Evolutionary conservation across 1,284 basidiomycete genomes (phyloP).

Genomic region (Cutaneotrichosporon cyanovorans): DNA sequence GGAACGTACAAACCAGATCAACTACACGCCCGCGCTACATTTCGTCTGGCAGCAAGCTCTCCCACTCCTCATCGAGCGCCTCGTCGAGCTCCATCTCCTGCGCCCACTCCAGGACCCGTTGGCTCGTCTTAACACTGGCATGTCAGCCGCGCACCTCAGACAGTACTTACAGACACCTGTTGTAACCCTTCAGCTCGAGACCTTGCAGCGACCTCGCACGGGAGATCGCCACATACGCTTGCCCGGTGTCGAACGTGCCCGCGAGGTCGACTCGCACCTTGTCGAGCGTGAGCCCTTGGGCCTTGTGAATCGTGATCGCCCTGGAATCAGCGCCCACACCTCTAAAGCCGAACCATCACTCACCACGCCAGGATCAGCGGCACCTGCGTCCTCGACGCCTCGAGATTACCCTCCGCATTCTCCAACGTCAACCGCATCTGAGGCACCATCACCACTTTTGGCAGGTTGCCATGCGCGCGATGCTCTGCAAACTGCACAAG

Average conservation of each 20-base stretch:
- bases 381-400: constrained; percentile 5
- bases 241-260: constrained; percentile 50
- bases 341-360: background rate
- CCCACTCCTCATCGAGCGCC: background rate
- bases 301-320: constrained; percentile 39
- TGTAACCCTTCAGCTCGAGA: constrained; percentile 19
- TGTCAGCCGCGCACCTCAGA: background rate
- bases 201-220: constrained; percentile 30
- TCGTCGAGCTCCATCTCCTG: constrained; percentile 6
- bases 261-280: constrained; percentile 52
- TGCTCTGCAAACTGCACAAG: constrained; percentile 28
- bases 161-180: background rate
- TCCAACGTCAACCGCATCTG: background rate
- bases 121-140: constrained; percentile 7
- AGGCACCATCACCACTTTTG: background rate
- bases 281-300: constrained; percentile 54
- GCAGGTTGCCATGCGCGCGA: constrained; percentile 1
- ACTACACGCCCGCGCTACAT: too few species aligned
- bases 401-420: constrained; percentile 1
- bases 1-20: too few species aligned
- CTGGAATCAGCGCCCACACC: constrained; percentile 3
- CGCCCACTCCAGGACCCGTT: constrained; percentile 8
- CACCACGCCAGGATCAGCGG: constrained; percentile 14
- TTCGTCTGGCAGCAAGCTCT: too few species aligned
- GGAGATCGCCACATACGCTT: constrained; percentile 38